Evolutionary conservation across 306 rosid genomes (phyloP).

Genomic region (Glycyrrhiza uralensis): DNA sequence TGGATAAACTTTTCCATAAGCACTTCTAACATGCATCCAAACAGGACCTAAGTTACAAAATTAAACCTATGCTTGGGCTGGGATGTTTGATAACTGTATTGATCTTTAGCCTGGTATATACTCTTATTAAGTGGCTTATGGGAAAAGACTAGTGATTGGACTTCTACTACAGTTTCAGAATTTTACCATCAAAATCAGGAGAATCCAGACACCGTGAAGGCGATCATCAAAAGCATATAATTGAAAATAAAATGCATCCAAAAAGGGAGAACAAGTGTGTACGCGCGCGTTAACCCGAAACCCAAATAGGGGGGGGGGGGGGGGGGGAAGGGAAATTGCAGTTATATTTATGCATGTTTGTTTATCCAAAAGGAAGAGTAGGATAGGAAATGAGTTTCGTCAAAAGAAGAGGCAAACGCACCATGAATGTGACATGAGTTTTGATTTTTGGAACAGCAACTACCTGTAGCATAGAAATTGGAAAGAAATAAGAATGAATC

Average conservation of each 20-base stretch:
- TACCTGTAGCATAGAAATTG: slow-evolving; percentile 51
- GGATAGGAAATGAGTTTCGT: too few relatives aligned
- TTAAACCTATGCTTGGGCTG: too few relatives aligned
- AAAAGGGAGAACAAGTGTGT: background rate
- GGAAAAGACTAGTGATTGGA: too few relatives aligned
- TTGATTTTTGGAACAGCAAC: slow-evolving; percentile 91
- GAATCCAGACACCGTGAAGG: background rate
- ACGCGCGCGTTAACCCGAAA: too few relatives aligned
- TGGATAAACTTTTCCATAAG: too few relatives aligned
- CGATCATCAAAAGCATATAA: background rate
- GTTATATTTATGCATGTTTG: background rate
- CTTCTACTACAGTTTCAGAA: background rate
- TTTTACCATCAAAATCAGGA: background rate
- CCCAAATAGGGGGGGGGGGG: too few relatives aligned
- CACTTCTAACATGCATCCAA: too few relatives aligned
- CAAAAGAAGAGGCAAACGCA: background rate
- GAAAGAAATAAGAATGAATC: background rate
- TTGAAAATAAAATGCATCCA: background rate
- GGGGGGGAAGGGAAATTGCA: background rate
- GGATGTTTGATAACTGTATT: too few relatives aligned
- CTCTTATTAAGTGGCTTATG: too few relatives aligned
- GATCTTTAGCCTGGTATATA: too few relatives aligned
- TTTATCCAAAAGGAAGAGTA: background rate
- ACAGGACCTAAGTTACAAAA: too few relatives aligned
- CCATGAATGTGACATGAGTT: slow-evolving; percentile 96